These are phyloP conservation scores for Ascochyta pisi DNA, from an alignment of 2,329 filamentous ascomycete species.

Conservation along the genomic window DNA sequence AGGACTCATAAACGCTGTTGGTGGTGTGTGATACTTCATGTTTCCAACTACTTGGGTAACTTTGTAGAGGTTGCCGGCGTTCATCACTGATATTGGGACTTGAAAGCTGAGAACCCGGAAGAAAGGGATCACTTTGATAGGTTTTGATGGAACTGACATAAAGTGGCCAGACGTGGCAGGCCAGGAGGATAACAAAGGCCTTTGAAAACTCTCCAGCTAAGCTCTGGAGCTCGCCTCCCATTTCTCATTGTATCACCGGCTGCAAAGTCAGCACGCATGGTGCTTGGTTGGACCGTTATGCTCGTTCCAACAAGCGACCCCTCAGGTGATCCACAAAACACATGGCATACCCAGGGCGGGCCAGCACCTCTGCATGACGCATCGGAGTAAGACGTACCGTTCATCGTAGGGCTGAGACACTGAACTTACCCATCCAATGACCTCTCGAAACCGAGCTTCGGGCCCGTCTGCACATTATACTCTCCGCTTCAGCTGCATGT, in stretches of 20 bases:
- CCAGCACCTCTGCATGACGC: conserved; percentile 2
- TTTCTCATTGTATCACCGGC: not conserved
- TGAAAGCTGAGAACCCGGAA: no score
- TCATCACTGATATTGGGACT: no score
- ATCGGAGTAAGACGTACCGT: conserved; percentile 15
- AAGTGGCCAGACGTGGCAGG: no score
- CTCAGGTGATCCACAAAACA: conserved; percentile 2
- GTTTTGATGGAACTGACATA: no score
- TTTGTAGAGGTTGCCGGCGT: no score
- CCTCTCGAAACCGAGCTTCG: not conserved
- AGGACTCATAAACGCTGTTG: not conserved
- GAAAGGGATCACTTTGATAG: no score
- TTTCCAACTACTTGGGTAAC: not conserved
- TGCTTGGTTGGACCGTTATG: not conserved
- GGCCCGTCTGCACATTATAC: conserved; percentile 5
- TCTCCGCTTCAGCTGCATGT: conserved; percentile 18
- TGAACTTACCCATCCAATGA: conserved; percentile 9
- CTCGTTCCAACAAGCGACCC: not conserved
- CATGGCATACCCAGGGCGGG: conserved; percentile 2
- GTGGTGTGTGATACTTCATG: not conserved
- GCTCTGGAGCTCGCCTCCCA: not conserved
- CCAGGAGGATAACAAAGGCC: no score
- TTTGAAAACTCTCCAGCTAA: not conserved
- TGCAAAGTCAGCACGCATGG: not conserved
- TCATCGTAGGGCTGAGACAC: conserved; percentile 14